A percentile compares a stretch with the other conserved stretches of the same genome.
phyloP scores from a whole-genome alignment of 2,329 filamentous ascomycete species.

The Calonectria hongkongensis region DNA sequence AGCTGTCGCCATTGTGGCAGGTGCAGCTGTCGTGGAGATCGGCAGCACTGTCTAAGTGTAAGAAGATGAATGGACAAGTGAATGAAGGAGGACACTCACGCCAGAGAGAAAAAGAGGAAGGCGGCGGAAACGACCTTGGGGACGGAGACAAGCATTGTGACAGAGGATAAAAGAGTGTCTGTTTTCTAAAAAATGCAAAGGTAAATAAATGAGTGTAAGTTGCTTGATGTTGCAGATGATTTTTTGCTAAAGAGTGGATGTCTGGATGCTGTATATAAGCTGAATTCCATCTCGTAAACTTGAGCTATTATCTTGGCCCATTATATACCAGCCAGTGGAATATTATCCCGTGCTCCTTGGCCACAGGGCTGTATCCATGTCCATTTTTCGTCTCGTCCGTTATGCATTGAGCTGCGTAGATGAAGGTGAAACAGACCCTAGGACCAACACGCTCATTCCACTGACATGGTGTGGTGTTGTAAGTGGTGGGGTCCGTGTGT shows the following conservation, averaged over 20 bases:
- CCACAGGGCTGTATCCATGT: conserved; percentile 5
- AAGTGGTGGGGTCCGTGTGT: conserved; percentile 18
- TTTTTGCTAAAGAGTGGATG: conserved; percentile 14
- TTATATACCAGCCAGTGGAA: conserved; percentile 11
- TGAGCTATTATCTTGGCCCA: conserved; percentile 12
- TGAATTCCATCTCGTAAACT: neutral
- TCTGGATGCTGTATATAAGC: conserved; percentile 23
- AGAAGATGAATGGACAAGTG: neutral
- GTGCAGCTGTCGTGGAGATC: conserved; percentile 47
- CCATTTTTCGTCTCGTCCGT: conserved; percentile 1
- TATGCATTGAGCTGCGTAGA: conserved; percentile 16
- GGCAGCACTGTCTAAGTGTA: conserved; percentile 33
- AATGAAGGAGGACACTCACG: conserved; percentile 32
- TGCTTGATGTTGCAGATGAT: conserved; percentile 7
- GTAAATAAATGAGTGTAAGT: conserved; percentile 2
- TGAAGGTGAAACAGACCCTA: conserved; percentile 25
- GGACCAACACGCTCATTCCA: neutral
- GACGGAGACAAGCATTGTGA: conserved; percentile 41
- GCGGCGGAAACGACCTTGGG: conserved; percentile 39
- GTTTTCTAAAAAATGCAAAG: conserved; percentile 35
- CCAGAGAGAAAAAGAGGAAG: conserved; percentile 41
- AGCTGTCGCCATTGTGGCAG: conserved; percentile 48
- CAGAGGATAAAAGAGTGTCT: conserved; percentile 26
- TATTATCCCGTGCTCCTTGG: neutral
- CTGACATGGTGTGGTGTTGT: conserved; percentile 2